Percentiles rank a stretch among this genome's conserved stretches.
These are phyloP conservation scores for Backusella macrospora DNA, from an alignment of 192 early-diverging fungal genomes.

Conservation along the genomic window DNA sequence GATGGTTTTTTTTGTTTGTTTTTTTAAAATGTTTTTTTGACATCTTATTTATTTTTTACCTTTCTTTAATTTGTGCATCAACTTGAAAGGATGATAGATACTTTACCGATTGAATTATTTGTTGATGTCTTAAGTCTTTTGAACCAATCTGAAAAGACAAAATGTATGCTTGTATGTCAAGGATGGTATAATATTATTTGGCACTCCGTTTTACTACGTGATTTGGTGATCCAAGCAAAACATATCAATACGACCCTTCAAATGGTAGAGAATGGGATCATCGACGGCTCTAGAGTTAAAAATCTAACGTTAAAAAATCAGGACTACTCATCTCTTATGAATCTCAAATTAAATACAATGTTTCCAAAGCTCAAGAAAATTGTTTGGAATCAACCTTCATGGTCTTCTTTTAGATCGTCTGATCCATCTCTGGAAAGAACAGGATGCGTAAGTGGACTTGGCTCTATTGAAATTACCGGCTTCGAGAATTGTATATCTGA, in stretches of 20 bases:
- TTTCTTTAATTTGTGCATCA: too few relatives aligned
- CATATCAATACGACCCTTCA: neutral
- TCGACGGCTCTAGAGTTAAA: neutral
- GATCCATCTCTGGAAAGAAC: neutral
- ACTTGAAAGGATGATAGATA: neutral
- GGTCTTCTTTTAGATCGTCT: neutral
- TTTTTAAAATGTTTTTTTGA: neutral
- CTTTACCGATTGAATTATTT: neutral
- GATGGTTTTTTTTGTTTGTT: neutral
- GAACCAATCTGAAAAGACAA: neutral
- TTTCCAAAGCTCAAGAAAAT: neutral
- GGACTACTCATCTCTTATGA: neutral
- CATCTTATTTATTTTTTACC: neutral
- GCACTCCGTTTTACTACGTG: neutral
- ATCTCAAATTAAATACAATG: neutral
- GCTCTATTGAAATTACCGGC: neutral
- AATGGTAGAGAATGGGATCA: neutral
- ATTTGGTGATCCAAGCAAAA: neutral
- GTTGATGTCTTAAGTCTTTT: neutral
- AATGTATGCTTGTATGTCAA: neutral
- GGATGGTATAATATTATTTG: neutral
- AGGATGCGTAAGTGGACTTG: neutral
- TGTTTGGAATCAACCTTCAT: neutral
- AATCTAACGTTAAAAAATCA: neutral
- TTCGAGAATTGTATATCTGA: neutral